phyloP scores from a whole-genome alignment of 441 rosid genomes.

The Viola pubescens region DNA sequence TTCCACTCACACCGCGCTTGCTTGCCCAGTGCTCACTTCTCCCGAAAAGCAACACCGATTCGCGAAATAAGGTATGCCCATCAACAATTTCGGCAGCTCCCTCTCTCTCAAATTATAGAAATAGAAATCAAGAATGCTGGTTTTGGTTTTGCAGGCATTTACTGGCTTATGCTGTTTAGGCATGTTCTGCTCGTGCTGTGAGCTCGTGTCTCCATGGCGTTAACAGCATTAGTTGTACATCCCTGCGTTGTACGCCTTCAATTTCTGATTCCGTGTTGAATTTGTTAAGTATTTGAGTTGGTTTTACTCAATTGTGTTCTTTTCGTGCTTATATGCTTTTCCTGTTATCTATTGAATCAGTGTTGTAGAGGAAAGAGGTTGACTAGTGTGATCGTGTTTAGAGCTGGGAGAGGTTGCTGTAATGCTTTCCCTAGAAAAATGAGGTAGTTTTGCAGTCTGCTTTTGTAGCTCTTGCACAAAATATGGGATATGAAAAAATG shows the following conservation, averaged over 20 bases:
- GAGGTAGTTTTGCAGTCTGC: conserved; percentile 23
- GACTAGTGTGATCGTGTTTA: conserved; percentile 30
- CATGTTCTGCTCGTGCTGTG: no score
- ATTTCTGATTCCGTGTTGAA: neutral
- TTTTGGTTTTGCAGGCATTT: no score
- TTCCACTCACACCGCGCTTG: no score
- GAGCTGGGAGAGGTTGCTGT: conserved; percentile 33
- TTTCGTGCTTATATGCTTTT: neutral
- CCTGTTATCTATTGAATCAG: conserved; percentile 23
- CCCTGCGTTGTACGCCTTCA: neutral
- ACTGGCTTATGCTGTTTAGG: no score
- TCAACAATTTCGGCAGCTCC: no score
- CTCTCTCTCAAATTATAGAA: no score
- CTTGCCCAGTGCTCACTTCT: no score
- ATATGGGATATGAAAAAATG: neutral
- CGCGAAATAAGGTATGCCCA: no score
- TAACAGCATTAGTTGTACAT: no score
- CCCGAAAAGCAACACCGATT: no score
- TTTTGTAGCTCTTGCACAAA: conserved; percentile 7
- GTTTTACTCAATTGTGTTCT: neutral
- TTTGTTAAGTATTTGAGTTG: neutral
- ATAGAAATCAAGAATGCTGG: no score
- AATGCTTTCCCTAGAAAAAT: conserved; percentile 35
- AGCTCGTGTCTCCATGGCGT: no score
- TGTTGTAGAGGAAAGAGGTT: conserved; percentile 38